Conservation (phyloP, 257 asterid species). For the Echium plantagineum region DNA sequence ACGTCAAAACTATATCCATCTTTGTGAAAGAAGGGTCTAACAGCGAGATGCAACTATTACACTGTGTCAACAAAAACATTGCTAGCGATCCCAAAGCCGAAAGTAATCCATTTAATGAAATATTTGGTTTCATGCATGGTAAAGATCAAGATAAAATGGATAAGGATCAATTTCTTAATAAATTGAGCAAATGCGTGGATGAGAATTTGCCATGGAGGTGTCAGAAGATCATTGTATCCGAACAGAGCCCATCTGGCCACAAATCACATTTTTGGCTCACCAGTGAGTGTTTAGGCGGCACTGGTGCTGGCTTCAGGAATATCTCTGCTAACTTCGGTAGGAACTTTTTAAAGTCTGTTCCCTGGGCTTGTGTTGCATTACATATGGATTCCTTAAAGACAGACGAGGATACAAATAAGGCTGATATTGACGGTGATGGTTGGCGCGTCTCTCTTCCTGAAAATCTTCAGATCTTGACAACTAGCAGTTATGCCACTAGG, state of each 20-base stretch:
- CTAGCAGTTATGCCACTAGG: conserved; percentile 23
- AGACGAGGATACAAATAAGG: conserved; percentile 23
- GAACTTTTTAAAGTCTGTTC: conserved; percentile 50
- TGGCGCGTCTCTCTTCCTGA: conserved; percentile 33
- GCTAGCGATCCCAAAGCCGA: conserved; percentile 50
- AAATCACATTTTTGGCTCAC: conserved; percentile 71
- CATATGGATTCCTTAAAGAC: conserved; percentile 41
- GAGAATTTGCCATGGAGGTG: conserved; percentile 66
- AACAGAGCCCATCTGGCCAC: conserved; percentile 47
- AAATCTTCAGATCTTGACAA: conserved; percentile 29
- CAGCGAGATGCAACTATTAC: conserved; percentile 78
- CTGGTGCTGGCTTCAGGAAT: conserved; percentile 31
- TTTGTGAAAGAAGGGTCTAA: conserved; percentile 72
- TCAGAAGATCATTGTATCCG: conserved; percentile 78
- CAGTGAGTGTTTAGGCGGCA: conserved; percentile 63
- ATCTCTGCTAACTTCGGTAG: conserved; percentile 35
- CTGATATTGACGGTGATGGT: conserved; percentile 22
- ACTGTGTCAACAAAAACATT: conserved; percentile 56
- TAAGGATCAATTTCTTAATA: conserved; percentile 56
- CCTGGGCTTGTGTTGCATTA: conserved; percentile 92
- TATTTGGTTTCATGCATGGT: conserved; percentile 56
- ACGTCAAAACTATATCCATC: conserved; percentile 66
- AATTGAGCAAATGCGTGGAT: conserved; percentile 46
- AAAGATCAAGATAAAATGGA: conserved; percentile 41
- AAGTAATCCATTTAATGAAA: conserved; percentile 47